phyloP scores from a whole-genome alignment of 805 yeast species.

The Candida stauntonica region DNA sequence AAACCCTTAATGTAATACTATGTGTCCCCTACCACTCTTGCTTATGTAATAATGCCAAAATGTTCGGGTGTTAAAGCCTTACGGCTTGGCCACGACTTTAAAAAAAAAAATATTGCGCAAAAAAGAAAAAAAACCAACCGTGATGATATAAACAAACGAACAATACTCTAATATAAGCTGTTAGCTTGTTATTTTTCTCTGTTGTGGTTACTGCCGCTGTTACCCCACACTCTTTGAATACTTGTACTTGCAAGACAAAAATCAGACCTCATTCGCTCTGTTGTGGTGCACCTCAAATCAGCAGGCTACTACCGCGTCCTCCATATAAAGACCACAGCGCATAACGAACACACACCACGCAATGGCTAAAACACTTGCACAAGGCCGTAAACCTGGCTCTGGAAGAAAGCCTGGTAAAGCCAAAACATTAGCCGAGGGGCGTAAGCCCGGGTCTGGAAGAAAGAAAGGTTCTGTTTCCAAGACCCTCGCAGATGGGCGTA shows the following conservation, averaged over 20 bases:
- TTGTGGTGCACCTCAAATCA: no score
- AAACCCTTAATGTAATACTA: no score
- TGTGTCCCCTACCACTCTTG: no score
- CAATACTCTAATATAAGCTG: background rate
- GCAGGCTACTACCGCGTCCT: no score
- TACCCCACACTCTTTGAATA: no score
- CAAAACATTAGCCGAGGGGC: constrained; percentile 27
- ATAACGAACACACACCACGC: no score
- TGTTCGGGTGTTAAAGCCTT: background rate
- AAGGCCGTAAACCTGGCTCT: constrained; percentile 28
- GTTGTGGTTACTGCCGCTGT: no score
- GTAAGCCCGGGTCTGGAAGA: constrained; percentile 28
- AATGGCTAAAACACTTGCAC: constrained; percentile 29
- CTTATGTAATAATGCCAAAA: no score
- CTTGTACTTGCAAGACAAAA: no score
- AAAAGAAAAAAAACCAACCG: constrained; percentile 2
- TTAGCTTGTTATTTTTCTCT: no score
- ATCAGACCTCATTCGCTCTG: no score
- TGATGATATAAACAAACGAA: background rate
- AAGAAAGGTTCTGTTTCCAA: constrained; percentile 26
- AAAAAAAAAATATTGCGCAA: constrained; percentile 1
- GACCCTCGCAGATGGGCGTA: constrained; percentile 25
- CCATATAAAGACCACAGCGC: no score
- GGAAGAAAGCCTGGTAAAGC: constrained; percentile 29
- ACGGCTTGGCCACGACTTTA: background rate